Evolutionary conservation across 148 eudicot genomes (phyloP).

Genomic region (Drosera capensis): DNA sequence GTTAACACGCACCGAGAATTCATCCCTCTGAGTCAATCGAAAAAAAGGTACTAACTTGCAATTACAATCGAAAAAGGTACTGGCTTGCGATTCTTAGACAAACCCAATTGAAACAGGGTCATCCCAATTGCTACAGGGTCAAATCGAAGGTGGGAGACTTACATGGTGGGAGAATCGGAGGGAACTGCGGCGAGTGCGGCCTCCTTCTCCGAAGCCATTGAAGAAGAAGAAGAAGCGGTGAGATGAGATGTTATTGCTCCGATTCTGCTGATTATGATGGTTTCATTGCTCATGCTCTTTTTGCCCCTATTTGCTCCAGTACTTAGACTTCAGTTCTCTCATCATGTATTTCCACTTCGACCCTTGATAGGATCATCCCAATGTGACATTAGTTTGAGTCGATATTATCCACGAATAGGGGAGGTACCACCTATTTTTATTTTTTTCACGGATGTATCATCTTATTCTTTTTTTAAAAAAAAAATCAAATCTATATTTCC

Average conservation of each 20-base stretch:
- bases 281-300: not conserved
- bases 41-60: too few species aligned
- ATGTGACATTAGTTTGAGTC: too few species aligned
- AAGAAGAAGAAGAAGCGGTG: conserved; percentile 7
- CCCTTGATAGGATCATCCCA: too few species aligned
- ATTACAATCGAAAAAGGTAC: not conserved
- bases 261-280: conserved; percentile 7
- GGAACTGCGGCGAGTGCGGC: conserved; percentile 67
- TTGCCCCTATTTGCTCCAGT: not conserved
- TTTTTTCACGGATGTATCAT: too few species aligned
- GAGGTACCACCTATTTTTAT: too few species aligned
- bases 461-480: too few species aligned
- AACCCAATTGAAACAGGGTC: not conserved
- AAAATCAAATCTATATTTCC: too few species aligned
- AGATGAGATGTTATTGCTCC: conserved; percentile 19
- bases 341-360: too few species aligned
- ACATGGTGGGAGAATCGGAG: conserved; percentile 80
- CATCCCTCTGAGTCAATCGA: too few species aligned
- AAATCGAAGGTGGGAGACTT: not conserved
- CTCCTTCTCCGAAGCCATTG: conserved; percentile 82
- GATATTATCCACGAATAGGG: too few species aligned
- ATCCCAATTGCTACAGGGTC: not conserved
- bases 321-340: not conserved
- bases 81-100: too few species aligned
- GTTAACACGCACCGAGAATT: too few species aligned